Base-by-base conservation (phyloP, 805 yeast genomes). In the Ogataea methanolica region DNA sequence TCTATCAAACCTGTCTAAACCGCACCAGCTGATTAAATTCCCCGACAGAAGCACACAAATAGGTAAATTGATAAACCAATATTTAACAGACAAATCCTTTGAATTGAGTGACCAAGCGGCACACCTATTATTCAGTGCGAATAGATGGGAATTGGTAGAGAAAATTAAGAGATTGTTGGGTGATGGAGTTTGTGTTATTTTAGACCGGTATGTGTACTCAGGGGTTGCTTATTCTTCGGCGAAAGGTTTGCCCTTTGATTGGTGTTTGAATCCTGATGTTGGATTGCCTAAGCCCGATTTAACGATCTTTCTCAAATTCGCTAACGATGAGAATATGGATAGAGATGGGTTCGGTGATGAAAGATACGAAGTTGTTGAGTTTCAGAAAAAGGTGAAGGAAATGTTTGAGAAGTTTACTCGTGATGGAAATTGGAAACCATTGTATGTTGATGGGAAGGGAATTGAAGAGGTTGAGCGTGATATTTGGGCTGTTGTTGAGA, bases 331-430 rank as follows among this genome's bases (percentile, higher is more conserved):
- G 6, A 73, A 71, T 37, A 58, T 73, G 26, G 60, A 72, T 21
- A 73, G 98, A 46, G 81, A 80, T 11, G 96, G 96, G 1, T 94
- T 86, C 72, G 99, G 99, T 14, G 85, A 82, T n/a, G 99, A 94
- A 65, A 71, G 97, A 45, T 94, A 94, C 67, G 99, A 94, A 63
- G 76, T 75, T 26, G 63, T 66, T 5, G 81, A 76, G 42, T 86
- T 94, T 60, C 99, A 94, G 61, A 64, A 68, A n/a, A 71, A 70
- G 36, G 99, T 94, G 4, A 78, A 80, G 49, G 39, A 58, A 9
- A 71, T 81, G 51, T 94, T 91, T 60, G 68, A 73, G 46, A 52
- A 62, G 19, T 70, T 83, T 38, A 51, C 45, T 16, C 15, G 33
- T 5, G 54, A 52, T 19, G 39, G 47, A 6, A 55, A 63, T 2